Percentiles rank a stretch among this genome's conserved stretches.
Conservation (phyloP, 1,139 yeast genomes). For the Pneumocystis wakefieldiae region DNA sequence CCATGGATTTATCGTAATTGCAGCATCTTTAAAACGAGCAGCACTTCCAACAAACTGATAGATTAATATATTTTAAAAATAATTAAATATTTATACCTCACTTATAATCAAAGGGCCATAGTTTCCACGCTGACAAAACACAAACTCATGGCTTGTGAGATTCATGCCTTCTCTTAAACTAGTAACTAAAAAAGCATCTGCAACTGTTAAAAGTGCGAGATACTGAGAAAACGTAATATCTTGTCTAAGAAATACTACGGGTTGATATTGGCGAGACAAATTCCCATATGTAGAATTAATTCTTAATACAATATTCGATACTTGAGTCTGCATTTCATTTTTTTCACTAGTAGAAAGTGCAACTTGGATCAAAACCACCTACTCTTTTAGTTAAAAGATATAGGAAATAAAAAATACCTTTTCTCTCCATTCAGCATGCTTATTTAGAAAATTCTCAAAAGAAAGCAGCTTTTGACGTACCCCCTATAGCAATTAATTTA, state of each 20-base stretch:
- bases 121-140: conserved; percentile 45
- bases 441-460: conserved; percentile 58
- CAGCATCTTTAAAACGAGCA: conserved; percentile 53
- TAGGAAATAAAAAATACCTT: conserved; percentile 26
- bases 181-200: conserved; percentile 74
- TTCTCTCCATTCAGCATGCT: conserved; percentile 56
- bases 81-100: conserved; percentile 28
- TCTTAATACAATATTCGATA: conserved; percentile 65
- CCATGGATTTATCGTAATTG: conserved; percentile 83
- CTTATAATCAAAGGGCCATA: conserved; percentile 75
- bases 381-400: not conserved
- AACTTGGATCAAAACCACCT: conserved; percentile 56
- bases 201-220: conserved; percentile 69
- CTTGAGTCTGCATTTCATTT: conserved; percentile 44
- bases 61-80: not conserved
- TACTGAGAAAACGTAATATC: conserved; percentile 84
- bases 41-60: conserved; percentile 74
- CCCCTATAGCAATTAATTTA: conserved; percentile 22
- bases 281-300: conserved; percentile 65
- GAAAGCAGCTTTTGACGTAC: conserved; percentile 76
- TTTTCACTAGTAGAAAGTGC: conserved; percentile 43
- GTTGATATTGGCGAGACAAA: conserved; percentile 55
- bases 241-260: conserved; percentile 74
- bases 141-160: conserved; percentile 85
- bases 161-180: conserved; percentile 95